Conservation (phyloP, 176 grass and related monocot species). For the Echinochloa phyllopogon region DNA sequence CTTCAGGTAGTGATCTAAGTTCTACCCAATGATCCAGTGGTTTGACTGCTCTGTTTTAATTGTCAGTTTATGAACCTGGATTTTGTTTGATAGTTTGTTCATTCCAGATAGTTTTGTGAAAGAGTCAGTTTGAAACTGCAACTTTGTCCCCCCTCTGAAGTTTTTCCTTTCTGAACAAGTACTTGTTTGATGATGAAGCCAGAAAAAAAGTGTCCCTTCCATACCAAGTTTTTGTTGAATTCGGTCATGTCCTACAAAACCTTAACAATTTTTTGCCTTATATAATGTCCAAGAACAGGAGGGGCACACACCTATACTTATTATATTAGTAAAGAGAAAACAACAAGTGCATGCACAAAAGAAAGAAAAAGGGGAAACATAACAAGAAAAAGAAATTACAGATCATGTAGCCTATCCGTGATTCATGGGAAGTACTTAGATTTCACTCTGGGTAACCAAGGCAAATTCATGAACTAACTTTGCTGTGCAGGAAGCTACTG, state of each 20-base stretch:
- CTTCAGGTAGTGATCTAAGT: conserved; percentile 63
- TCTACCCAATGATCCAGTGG: conserved; percentile 1
- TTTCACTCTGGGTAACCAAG: neutral
- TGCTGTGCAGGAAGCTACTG: neutral
- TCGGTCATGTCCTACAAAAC: neutral
- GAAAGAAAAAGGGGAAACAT: neutral
- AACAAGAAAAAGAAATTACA: neutral
- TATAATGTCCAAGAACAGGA: neutral
- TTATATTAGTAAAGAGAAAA: neutral
- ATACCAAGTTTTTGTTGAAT: neutral
- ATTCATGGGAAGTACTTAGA: neutral
- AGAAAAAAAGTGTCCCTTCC: neutral
- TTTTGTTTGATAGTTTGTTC: neutral
- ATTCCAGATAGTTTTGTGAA: neutral
- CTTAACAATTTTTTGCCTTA: neutral
- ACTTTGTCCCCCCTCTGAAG: neutral
- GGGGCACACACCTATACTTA: neutral
- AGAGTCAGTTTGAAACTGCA: neutral
- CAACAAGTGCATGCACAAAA: neutral
- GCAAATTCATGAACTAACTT: neutral
- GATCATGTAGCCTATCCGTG: too few relatives aligned
- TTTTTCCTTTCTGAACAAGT: neutral
- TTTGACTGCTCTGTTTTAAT: neutral
- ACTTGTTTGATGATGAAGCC: neutral
- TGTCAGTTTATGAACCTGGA: neutral